Evolutionary conservation across 208 protist species (phyloP), one percentile per base, ranked within the genome.

Genomic region (Perkinsela sp.): DNA sequence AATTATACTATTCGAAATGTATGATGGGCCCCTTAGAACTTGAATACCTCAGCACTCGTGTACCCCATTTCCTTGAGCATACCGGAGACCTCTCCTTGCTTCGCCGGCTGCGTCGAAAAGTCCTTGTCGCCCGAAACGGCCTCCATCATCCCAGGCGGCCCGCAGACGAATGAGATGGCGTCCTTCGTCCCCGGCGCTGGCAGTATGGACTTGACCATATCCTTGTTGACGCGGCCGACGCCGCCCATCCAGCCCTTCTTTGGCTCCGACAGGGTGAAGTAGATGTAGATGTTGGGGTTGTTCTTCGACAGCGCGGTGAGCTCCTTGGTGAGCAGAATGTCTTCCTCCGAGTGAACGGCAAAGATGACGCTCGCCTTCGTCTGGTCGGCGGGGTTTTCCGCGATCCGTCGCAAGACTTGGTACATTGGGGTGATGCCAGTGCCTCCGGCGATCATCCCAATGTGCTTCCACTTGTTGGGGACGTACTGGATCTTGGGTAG

Each of bases 401-500:
- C 71, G 29, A 92, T 71, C 69, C 88, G 85, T 0, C 78, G 77
- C 29, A 88, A 80, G 6, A 94, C 79, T 69, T 95, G 90, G 69
- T 90, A 90, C 85, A 94, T 92, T 0, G 90, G 89, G 13, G 88
- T 81, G 74, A 95, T 94, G 32, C 90, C 90, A 1, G 89, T 93
- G 32, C 88, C 90, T 31, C 86, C 88, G 16, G 88, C 87, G 48
- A 95, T 82, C 85, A 93, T 93, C 28, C 87, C 89, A 73, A 95
- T 88, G 2, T 77, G 71, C 68, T 90, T 89, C 73, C 88, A 93
- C 75, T 88, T 83, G 70, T 85, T 89, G 30, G 82, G 57, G 69
- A 80, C 80, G 70, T 94, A 89, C 2, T 84, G 81, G 57, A 93
- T 70, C 73, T 92, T 90, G 48, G 89, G 75, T 73, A 80, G 86